These are phyloP conservation scores for Paraphaeosphaeria sporulosa DNA, from an alignment of 2,329 filamentous ascomycete species.

Conservation along the genomic window DNA sequence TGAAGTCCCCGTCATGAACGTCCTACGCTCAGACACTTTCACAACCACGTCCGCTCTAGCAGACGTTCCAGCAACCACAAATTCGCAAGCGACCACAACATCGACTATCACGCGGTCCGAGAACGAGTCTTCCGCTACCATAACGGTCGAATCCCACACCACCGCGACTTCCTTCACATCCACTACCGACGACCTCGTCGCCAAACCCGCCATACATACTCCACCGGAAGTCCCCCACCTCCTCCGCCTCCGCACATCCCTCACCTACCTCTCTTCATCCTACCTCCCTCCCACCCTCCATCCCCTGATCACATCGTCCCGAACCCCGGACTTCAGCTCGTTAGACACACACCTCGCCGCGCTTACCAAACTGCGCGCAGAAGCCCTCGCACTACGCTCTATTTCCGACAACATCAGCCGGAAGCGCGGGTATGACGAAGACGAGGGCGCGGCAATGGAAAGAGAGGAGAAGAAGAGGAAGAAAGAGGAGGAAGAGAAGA, in stretches of 20 bases:
- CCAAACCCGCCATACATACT: slow-evolving; percentile 30
- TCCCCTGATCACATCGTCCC: slow-evolving; percentile 51
- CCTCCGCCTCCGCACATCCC: slow-evolving; percentile 69
- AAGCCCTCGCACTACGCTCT: slow-evolving; percentile 74
- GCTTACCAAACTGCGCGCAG: slow-evolving; percentile 71
- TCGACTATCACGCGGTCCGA: slow-evolving; percentile 9
- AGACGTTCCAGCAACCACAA: slow-evolving; percentile 26
- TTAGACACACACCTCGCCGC: slow-evolving; percentile 74
- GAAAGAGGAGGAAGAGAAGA: slow-evolving; percentile 87
- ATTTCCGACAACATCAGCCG: slow-evolving; percentile 71
- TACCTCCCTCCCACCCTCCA: slow-evolving; percentile 62
- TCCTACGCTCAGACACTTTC: slow-evolving; percentile 64
- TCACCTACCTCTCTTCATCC: slow-evolving; percentile 69
- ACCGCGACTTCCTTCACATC: slow-evolving; percentile 17
- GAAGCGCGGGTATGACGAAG: slow-evolving; percentile 64
- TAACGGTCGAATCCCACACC: slow-evolving; percentile 27
- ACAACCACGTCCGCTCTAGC: slow-evolving; percentile 12
- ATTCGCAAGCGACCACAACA: slow-evolving; percentile 13
- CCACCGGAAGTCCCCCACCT: slow-evolving; percentile 61
- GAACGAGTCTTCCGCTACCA: slow-evolving; percentile 28
- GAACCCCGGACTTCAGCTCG: slow-evolving; percentile 70
- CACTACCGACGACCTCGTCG: slow-evolving; percentile 20
- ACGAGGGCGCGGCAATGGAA: slow-evolving; percentile 70
- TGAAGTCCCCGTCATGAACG: slow-evolving; percentile 75
- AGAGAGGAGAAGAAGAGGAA: slow-evolving; percentile 82